Evolutionary conservation across 2,329 filamentous ascomycete species (phyloP).

Genomic region (Fusarium tupiense): DNA sequence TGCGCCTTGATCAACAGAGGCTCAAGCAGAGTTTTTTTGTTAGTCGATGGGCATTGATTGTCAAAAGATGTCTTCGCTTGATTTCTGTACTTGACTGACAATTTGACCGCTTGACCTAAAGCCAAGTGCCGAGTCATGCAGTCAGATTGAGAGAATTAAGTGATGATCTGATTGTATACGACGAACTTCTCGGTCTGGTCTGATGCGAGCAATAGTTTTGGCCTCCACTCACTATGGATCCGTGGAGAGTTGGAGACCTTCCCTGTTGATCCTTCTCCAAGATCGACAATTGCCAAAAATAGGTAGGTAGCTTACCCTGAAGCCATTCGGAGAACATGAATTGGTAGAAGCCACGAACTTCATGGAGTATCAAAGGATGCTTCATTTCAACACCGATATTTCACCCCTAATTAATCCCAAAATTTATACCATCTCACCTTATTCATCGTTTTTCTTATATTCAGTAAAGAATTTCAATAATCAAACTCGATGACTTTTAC

Average conservation of each 20-base stretch:
- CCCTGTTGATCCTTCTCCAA: slow-evolving; percentile 16
- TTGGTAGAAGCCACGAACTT: background rate
- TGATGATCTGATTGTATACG: slow-evolving; percentile 11
- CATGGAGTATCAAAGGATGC: background rate
- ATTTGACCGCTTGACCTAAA: background rate
- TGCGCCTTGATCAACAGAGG: slow-evolving; percentile 7
- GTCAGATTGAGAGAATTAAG: background rate
- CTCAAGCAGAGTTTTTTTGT: slow-evolving; percentile 9
- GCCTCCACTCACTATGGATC: slow-evolving; percentile 19
- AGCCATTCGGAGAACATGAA: background rate
- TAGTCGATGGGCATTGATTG: background rate
- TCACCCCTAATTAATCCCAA: background rate
- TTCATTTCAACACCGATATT: background rate
- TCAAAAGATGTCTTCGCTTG: background rate
- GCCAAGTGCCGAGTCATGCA: slow-evolving; percentile 12
- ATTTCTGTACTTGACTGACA: background rate
- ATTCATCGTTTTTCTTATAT: no score
- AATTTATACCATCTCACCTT: background rate
- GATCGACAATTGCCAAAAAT: background rate
- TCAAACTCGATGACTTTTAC: background rate
- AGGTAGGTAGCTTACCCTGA: slow-evolving; percentile 5
- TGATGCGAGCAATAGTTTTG: slow-evolving; percentile 2
- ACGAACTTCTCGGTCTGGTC: background rate
- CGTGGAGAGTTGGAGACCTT: slow-evolving; percentile 18
- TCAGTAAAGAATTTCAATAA: no score